Evolutionary conservation across 1,284 basidiomycete genomes (phyloP).

Genomic region (Ustilago loliicola): DNA sequence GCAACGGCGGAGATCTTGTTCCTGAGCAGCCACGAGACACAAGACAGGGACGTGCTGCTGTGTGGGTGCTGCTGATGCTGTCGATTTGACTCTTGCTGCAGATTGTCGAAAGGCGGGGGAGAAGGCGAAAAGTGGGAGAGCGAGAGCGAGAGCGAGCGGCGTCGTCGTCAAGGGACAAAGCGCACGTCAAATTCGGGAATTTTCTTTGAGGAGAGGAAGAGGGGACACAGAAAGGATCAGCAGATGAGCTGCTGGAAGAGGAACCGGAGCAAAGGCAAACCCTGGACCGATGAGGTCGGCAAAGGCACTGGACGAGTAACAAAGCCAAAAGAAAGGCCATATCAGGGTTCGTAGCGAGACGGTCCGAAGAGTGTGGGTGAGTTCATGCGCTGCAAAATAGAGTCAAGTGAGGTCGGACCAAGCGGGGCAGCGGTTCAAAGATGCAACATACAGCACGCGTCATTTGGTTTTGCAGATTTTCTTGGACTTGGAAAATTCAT

Average conservation of each 20-base stretch:
- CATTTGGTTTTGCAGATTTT: too few species aligned
- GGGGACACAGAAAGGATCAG: neutral
- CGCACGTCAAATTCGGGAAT: neutral
- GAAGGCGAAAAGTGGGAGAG: neutral
- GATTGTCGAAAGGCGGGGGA: neutral
- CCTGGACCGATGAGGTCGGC: conserved; percentile 3
- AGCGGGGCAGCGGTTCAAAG: conserved; percentile 2
- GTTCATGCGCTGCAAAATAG: conserved; percentile 9
- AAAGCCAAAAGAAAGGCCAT: neutral
- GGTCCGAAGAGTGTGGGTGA: conserved; percentile 1
- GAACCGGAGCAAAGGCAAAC: conserved; percentile 2
- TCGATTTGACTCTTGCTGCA: neutral
- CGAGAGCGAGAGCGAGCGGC: neutral
- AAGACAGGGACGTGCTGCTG: neutral
- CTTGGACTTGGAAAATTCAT: too few species aligned
- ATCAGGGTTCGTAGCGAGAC: neutral
- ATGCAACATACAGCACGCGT: too few species aligned
- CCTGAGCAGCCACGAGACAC: conserved; percentile 20
- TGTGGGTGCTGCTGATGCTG: neutral
- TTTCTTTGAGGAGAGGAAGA: neutral
- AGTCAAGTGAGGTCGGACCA: conserved; percentile 16
- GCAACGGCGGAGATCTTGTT: conserved; percentile 15
- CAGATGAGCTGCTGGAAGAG: conserved; percentile 1
- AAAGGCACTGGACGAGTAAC: neutral
- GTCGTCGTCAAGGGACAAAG: neutral